phyloP scores from a whole-genome alignment of 257 asterid genomes.

The Solanum acaule region DNA sequence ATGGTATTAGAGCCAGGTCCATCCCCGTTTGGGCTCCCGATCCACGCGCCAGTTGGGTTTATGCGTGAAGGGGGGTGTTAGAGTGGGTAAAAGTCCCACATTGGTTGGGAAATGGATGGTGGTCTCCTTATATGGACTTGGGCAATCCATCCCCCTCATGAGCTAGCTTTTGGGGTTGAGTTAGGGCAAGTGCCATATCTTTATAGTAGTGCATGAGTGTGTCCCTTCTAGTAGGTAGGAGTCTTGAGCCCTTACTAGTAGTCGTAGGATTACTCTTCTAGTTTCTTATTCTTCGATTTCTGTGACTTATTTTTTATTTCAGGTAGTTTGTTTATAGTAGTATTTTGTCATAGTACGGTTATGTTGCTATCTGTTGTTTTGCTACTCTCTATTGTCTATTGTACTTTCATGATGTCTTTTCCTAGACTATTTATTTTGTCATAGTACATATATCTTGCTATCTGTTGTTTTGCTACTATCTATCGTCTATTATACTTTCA shows the following conservation, averaged over 20 bases:
- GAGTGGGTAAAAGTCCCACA: too few relatives aligned
- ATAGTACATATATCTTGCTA: neutral
- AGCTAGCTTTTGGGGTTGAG: too few relatives aligned
- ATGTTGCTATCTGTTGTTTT: neutral
- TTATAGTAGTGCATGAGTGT: neutral
- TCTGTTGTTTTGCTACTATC: neutral
- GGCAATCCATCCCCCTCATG: too few relatives aligned
- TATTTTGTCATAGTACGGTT: neutral
- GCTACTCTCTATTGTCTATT: neutral
- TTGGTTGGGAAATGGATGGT: too few relatives aligned
- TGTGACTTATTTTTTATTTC: neutral
- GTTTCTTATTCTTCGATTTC: neutral
- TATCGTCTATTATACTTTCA: neutral
- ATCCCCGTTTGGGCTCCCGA: too few relatives aligned
- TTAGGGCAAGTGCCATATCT: too few relatives aligned
- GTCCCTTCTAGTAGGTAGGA: neutral
- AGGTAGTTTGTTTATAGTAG: neutral
- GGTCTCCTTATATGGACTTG: too few relatives aligned
- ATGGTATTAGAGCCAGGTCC: too few relatives aligned
- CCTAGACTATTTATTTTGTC: neutral
- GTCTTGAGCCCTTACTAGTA: neutral
- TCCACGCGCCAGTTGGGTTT: too few relatives aligned
- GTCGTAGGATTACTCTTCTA: neutral
- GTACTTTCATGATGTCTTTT: neutral
- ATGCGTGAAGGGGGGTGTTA: too few relatives aligned